Conservation (phyloP, 768 basidiomycete species). For the Stropharia rugosoannulata region DNA sequence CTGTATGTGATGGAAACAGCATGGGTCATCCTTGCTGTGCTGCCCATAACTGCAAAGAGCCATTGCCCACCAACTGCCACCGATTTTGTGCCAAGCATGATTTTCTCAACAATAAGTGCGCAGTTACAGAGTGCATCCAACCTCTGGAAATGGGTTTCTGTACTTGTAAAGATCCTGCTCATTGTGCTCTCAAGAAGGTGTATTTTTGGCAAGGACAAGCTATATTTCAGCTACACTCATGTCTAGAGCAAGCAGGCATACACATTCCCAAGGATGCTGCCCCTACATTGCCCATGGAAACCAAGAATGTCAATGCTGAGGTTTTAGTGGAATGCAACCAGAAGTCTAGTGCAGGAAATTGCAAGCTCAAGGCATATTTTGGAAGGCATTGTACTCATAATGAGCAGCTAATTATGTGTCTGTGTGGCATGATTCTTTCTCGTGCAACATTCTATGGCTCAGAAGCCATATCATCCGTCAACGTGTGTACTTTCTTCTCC, state of each 20-base stretch:
- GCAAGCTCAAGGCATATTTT: conserved; percentile 23
- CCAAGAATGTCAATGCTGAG: conserved; percentile 3
- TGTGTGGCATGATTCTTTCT: conserved; percentile 27
- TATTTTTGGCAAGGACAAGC: conserved; percentile 20
- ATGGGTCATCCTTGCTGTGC: conserved; percentile 29
- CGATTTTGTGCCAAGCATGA: conserved; percentile 24
- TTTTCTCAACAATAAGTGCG: conserved; percentile 11
- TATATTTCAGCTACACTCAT: conserved; percentile 22
- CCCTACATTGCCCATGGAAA: neutral
- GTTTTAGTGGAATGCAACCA: conserved; percentile 7
- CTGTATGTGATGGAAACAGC: conserved; percentile 24
- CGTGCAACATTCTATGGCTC: conserved; percentile 27
- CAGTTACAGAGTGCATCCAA: conserved; percentile 17
- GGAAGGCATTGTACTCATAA: conserved; percentile 27
- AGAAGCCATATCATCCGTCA: conserved; percentile 21
- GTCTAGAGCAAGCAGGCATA: conserved; percentile 12
- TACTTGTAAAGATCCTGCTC: conserved; percentile 21
- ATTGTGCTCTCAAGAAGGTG: conserved; percentile 19
- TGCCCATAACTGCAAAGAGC: too few species aligned
- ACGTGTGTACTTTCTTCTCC: conserved; percentile 12
- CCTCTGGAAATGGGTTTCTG: conserved; percentile 7
- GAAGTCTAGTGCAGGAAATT: conserved; percentile 17
- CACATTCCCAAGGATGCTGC: conserved; percentile 1
- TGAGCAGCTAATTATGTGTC: too few species aligned
- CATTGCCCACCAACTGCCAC: conserved; percentile 7